These are phyloP conservation scores for Kockovaella imperatae DNA, from an alignment of 768 basidiomycete species.

Conservation along the genomic window DNA sequence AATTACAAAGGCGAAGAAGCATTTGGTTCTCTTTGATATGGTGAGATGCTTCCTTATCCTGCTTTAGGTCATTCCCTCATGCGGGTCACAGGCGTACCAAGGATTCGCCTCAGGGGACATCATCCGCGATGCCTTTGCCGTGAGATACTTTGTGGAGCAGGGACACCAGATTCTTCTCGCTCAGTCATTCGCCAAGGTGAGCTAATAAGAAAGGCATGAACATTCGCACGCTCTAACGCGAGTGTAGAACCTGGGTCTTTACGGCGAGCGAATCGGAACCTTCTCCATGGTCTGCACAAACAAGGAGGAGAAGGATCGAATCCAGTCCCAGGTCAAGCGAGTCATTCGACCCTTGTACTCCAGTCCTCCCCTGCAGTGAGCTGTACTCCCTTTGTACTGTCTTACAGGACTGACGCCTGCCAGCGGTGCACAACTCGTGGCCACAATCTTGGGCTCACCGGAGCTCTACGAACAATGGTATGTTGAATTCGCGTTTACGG, in stretches of 20 bases:
- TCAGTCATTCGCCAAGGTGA: constrained; percentile 86
- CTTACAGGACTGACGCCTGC: neutral
- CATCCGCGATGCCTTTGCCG: constrained; percentile 80
- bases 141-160: constrained; percentile 83
- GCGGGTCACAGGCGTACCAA: constrained; percentile 68
- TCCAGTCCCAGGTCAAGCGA: constrained; percentile 90
- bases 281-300: constrained; percentile 67
- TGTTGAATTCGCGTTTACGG: constrained; percentile 2
- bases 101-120: constrained; percentile 95
- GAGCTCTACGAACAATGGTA: constrained; percentile 41
- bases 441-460: constrained; percentile 38
- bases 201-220: neutral
- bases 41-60: constrained; percentile 10
- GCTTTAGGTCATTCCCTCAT: neutral
- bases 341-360: constrained; percentile 95
- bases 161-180: constrained; percentile 90
- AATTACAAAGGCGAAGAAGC: constrained; percentile 68
- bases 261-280: constrained; percentile 93
- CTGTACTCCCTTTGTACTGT: neutral
- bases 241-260: constrained; percentile 81
- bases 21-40: constrained; percentile 99
- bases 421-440: constrained; percentile 44
- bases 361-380: constrained; percentile 66
- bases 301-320: constrained; percentile 64
- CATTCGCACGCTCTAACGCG: neutral